Base-by-base conservation (phyloP, 2,329 filamentous ascomycete genomes). In the Lachnellula cervina region DNA sequence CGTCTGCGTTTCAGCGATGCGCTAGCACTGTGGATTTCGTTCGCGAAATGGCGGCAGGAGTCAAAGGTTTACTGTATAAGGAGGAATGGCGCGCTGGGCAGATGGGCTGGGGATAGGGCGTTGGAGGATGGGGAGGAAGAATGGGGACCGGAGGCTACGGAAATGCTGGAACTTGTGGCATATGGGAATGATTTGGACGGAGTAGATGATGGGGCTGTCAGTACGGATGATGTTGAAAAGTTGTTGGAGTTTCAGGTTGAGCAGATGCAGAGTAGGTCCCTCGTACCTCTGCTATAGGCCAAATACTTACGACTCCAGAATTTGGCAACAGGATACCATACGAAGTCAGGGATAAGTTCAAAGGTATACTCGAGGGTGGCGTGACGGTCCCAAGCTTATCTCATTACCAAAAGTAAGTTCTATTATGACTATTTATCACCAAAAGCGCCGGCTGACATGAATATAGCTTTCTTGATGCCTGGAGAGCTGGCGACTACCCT, bases 211-310 rank as follows among this genome's bases (percentile, higher is more conserved):
- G 70, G 72, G 35, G 69, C 71, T 32, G 78, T 89, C 53, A 94
- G 90, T 70, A 84, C 83, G 0, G 86, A 93, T 62, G 90, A 96
- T 67, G 77, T 94, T 7, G 89, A 95, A 68, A 82, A 82, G 32
- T 75, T 97, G 28, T 74, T 97, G 19, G 90, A 95, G 62, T 95
- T 94, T 64, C 92, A 96, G 67, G 86, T 97, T 38, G 86, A 89
- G 60, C 85, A 90, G 69, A 84, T 97, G 74, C 92, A 97, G 69
- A 89, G 88, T 87, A 73, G 66, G 76, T 72, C n/a, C 52, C 2
- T 40, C 6, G 32, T 47, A 25, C 11, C 34, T 28, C 9, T 14
- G 1, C 4, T 25, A 28, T 28, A 5, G 17, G 2, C 8, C 8
- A 35, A 14, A 42, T 23, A 25, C 55, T 73, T 59, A 72, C 52